Percentiles rank a stretch among this genome's conserved stretches.
These are phyloP conservation scores for Cymbopogon flexuosus DNA, from an alignment of 202 grass and related monocot genomes.

Conservation along the genomic window DNA sequence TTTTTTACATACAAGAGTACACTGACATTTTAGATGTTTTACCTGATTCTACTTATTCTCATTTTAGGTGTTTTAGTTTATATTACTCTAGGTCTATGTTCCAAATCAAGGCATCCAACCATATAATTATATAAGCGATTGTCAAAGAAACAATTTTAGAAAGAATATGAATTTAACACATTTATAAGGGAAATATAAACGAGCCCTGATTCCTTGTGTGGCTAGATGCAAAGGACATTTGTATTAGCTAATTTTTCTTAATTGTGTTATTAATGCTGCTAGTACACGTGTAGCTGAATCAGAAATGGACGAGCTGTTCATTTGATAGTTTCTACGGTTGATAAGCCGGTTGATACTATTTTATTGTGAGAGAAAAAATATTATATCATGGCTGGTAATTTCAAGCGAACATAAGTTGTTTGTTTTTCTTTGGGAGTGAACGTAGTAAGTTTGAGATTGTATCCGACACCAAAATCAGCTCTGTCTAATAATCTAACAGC, in stretches of 20 bases:
- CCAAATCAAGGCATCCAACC: neutral
- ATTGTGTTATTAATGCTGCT: too few species aligned
- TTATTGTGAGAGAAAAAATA: too few species aligned
- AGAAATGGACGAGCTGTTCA: too few species aligned
- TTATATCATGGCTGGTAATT: too few species aligned
- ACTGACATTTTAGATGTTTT: neutral
- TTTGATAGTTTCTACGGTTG: too few species aligned
- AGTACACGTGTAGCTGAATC: neutral
- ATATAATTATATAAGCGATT: neutral
- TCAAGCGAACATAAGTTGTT: neutral
- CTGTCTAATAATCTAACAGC: too few species aligned
- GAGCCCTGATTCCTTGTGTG: neutral
- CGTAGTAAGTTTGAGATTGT: neutral
- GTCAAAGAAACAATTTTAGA: too few species aligned
- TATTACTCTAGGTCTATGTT: neutral
- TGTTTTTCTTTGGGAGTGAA: neutral
- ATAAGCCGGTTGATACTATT: too few species aligned
- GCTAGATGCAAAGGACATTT: neutral
- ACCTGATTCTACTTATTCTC: too few species aligned
- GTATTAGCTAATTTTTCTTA: neutral
- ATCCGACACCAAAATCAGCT: too few species aligned
- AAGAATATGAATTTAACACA: neutral
- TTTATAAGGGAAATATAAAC: neutral
- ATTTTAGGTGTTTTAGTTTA: neutral
- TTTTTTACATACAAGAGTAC: too few species aligned